Percentiles rank a stretch among this genome's conserved stretches.
Evolutionary conservation across 352 stramenopile species (phyloP).

Genomic region (Blastocystis sp.): DNA sequence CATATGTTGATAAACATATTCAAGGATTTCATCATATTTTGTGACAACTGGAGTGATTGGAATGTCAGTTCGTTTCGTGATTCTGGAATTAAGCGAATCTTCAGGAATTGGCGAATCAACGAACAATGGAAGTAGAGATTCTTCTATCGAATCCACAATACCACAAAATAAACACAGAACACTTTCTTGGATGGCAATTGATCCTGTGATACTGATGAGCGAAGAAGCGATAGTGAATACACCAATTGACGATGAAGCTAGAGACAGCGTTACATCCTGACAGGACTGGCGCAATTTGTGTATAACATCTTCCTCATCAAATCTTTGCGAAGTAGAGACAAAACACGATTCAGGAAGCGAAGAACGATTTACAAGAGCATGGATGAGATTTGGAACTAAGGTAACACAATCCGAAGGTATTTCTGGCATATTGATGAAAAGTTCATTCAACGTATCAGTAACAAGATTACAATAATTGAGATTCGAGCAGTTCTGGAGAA

Average conservation of each 20-base stretch:
- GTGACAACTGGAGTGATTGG: conserved; percentile 1
- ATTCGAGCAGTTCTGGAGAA: neutral
- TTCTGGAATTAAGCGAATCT: neutral
- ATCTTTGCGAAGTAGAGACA: neutral
- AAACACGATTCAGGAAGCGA: neutral
- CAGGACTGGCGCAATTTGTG: neutral
- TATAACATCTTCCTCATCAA: neutral
- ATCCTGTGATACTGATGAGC: neutral
- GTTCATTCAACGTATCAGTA: conserved; percentile 1
- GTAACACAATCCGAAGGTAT: neutral
- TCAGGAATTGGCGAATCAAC: neutral
- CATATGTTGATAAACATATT: neutral
- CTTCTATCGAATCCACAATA: conserved; percentile 57
- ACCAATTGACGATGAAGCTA: neutral
- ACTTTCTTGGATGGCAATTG: conserved; percentile 4
- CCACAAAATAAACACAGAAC: conserved; percentile 1
- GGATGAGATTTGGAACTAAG: neutral
- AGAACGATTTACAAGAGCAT: neutral
- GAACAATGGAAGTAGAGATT: neutral
- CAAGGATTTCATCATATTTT: neutral
- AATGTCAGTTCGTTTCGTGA: neutral
- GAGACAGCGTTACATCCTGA: conserved; percentile 16
- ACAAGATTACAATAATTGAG: conserved; percentile 27
- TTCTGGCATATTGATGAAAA: neutral
- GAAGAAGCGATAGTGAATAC: neutral